phyloP scores from a whole-genome alignment of 2,329 filamentous ascomycete genomes.

The Sphaceloma murrayae region DNA sequence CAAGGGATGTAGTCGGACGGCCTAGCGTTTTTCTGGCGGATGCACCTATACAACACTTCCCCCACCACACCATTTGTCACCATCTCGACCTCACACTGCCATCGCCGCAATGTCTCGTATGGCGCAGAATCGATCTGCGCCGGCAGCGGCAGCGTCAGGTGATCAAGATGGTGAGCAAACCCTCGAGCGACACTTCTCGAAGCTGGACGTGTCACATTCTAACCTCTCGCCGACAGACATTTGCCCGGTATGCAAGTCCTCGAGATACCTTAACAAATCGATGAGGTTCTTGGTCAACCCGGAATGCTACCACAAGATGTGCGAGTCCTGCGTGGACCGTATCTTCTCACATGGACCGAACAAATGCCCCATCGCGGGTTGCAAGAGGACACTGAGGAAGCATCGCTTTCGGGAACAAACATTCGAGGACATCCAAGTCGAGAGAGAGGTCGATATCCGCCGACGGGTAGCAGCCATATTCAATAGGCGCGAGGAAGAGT shows the following conservation, averaged over 20 bases:
- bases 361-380: slow-evolving; percentile 83
- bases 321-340: slow-evolving; percentile 86
- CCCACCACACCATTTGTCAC: slow-evolving; percentile 19
- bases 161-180: slow-evolving; percentile 28
- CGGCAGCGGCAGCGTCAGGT: slow-evolving; percentile 21
- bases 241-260: slow-evolving; percentile 95
- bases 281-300: slow-evolving; percentile 96
- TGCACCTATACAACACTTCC: neutral
- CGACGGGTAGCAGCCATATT: slow-evolving; percentile 65
- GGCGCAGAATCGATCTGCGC: slow-evolving; percentile 24
- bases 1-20: too few species aligned
- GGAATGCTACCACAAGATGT: slow-evolving; percentile 99
- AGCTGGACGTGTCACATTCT: slow-evolving; percentile 19
- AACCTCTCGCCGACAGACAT: slow-evolving; percentile 48
- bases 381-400: slow-evolving; percentile 75
- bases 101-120: slow-evolving; percentile 30
- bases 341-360: slow-evolving; percentile 89
- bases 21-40: too few species aligned
- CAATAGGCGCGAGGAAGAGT: slow-evolving; percentile 84
- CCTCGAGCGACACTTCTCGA: slow-evolving; percentile 19
- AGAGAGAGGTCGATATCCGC: slow-evolving; percentile 85
- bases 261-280: slow-evolving; percentile 85
- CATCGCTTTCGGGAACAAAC: slow-evolving; percentile 78
- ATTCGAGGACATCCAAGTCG: slow-evolving; percentile 75
- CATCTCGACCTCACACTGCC: slow-evolving; percentile 18